These are phyloP conservation scores for Quercus mongolica DNA, from an alignment of 306 rosid genomes.

Conservation along the genomic window DNA sequence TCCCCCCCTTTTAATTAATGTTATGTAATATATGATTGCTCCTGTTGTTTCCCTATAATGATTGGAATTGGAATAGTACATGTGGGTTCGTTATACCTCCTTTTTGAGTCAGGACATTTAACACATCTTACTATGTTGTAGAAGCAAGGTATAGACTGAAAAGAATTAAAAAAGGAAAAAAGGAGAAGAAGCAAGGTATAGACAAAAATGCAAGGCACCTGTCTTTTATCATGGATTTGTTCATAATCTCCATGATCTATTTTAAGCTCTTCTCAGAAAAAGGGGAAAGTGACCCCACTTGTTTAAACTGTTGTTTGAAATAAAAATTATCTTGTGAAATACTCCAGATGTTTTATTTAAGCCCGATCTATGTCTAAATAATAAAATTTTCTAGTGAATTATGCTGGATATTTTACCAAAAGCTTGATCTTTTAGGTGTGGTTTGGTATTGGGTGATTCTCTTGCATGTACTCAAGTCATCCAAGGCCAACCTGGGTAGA, in stretches of 20 bases:
- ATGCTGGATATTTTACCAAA: neutral
- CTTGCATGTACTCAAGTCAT: too few species aligned
- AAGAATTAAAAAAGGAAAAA: too few species aligned
- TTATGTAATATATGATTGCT: neutral
- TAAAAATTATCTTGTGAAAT: neutral
- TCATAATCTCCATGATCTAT: too few species aligned
- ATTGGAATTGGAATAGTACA: neutral
- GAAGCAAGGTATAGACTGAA: too few species aligned
- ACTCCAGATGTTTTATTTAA: too few species aligned
- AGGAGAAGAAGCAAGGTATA: too few species aligned
- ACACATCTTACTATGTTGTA: neutral
- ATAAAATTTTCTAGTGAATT: neutral
- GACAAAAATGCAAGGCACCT: too few species aligned
- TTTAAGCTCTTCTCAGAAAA: too few species aligned
- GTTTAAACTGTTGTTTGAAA: neutral
- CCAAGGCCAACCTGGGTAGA: too few species aligned
- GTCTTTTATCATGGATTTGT: too few species aligned
- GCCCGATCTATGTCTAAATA: too few species aligned
- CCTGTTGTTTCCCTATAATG: neutral
- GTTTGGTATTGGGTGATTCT: conserved; percentile 46
- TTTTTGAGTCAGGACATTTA: neutral
- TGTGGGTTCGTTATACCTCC: neutral
- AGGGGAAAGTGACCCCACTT: neutral
- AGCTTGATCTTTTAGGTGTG: conserved; percentile 23
- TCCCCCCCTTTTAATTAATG: too few species aligned